A percentile compares a stretch with the other conserved stretches of the same genome.
Conservation (phyloP, 768 basidiomycete species). For the Leccinum pellstonianum region DNA sequence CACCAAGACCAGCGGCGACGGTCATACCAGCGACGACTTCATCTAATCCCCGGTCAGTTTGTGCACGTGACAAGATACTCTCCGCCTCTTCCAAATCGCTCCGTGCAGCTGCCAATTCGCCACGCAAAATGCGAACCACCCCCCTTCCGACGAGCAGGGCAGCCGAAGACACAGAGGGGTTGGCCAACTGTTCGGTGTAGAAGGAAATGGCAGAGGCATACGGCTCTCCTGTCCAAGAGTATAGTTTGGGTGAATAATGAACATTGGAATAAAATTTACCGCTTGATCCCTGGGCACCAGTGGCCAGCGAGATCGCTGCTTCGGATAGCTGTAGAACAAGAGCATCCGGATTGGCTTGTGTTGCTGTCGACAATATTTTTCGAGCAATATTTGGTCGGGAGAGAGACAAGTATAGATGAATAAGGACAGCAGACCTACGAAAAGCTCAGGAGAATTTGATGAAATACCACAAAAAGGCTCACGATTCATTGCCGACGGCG, state of each 20-base stretch:
- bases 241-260: neutral
- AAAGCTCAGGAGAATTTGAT: neutral
- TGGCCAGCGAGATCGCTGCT: slow-evolving; percentile 72
- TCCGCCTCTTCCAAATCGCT: slow-evolving; percentile 75
- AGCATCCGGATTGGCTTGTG: slow-evolving; percentile 87
- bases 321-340: slow-evolving; percentile 88
- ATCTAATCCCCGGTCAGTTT: slow-evolving; percentile 40
- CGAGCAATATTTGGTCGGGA: slow-evolving; percentile 84
- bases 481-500: slow-evolving; percentile 86
- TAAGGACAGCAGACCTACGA: slow-evolving; percentile 71
- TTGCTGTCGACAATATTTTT: slow-evolving; percentile 79
- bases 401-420: slow-evolving; percentile 90
- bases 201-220: slow-evolving; percentile 51
- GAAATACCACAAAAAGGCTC: slow-evolving; percentile 27
- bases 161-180: slow-evolving; percentile 72
- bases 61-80: slow-evolving; percentile 43
- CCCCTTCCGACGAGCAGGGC: slow-evolving; percentile 79
- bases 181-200: slow-evolving; percentile 81
- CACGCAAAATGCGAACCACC: slow-evolving; percentile 72
- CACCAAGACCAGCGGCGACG: slow-evolving; percentile 61
- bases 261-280: slow-evolving; percentile 32
- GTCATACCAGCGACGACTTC: slow-evolving; percentile 69
- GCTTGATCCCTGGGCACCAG: slow-evolving; percentile 66
- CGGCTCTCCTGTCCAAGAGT: slow-evolving; percentile 25
- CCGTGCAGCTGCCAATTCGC: slow-evolving; percentile 72